phyloP scores from a whole-genome alignment of 2,329 filamentous ascomycete species.

The Pseudocercospora cruenta region DNA sequence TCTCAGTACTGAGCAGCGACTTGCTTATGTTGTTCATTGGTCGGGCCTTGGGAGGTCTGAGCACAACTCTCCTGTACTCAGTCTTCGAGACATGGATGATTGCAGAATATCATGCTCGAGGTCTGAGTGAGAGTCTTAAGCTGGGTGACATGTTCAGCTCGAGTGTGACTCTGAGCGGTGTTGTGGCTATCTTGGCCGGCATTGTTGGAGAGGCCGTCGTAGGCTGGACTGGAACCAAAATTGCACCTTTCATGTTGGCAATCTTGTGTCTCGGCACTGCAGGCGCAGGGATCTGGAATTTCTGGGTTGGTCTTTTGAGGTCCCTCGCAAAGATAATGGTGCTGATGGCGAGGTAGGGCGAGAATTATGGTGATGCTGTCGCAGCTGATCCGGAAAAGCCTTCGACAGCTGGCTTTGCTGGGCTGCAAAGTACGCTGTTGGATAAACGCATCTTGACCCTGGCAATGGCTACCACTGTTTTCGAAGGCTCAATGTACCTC shows the following conservation, averaged over 20 bases:
- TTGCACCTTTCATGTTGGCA: conserved; percentile 56
- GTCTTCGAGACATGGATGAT: conserved; percentile 67
- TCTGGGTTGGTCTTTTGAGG: conserved; percentile 50
- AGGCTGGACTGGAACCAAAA: conserved; percentile 50
- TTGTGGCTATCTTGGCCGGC: conserved; percentile 60
- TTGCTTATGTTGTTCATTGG: conserved; percentile 56
- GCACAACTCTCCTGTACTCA: conserved; percentile 61
- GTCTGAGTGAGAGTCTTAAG: conserved; percentile 47
- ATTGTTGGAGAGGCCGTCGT: conserved; percentile 59
- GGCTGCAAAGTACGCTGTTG: conserved; percentile 17
- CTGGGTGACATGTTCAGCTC: conserved; percentile 58
- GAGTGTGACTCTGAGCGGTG: conserved; percentile 58
- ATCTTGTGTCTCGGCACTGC: conserved; percentile 50
- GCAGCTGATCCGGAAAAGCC: conserved; percentile 12
- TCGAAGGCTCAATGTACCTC: conserved; percentile 65
- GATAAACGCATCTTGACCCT: conserved; percentile 57
- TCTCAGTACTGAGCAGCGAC: conserved; percentile 54
- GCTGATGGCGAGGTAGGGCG: conserved; percentile 42
- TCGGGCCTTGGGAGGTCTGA: conserved; percentile 58
- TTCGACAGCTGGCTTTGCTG: neutral
- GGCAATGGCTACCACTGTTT: conserved; percentile 58
- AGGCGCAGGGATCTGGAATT: conserved; percentile 51
- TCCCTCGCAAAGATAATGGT: neutral
- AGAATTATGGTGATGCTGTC: conserved; percentile 53
- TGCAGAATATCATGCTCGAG: conserved; percentile 57